Evolutionary conservation across 805 yeast species (phyloP).

Genomic region (Candida arabinofermentans): DNA sequence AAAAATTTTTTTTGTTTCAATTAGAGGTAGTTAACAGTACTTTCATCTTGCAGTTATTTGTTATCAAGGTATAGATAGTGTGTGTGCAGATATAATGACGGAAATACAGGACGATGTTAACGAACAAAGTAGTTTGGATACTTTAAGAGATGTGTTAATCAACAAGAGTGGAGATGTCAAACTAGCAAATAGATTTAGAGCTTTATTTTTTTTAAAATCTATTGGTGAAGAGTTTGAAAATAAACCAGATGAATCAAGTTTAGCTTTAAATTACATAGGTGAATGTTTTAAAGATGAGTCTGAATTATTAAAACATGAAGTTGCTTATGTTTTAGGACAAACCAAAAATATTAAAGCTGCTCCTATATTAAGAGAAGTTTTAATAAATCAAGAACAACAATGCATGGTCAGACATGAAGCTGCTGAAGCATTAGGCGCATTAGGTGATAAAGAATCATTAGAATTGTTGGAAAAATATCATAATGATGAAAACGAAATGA

Average conservation of each 20-base stretch:
- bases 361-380: conserved; percentile 67
- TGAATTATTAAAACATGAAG: conserved; percentile 94
- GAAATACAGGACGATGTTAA: conserved; percentile 21
- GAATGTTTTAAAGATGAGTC: conserved; percentile 78
- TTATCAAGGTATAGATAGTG: too few species aligned
- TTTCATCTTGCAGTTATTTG: too few species aligned
- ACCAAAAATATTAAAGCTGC: conserved; percentile 81
- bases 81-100: conserved; percentile 15
- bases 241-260: conserved; percentile 50
- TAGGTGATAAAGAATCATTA: conserved; percentile 76
- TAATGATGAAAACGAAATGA: conserved; percentile 62
- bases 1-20: too few species aligned
- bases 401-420: conserved; percentile 99
- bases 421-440: conserved; percentile 97
- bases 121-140: conserved; percentile 44
- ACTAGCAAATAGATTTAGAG: conserved; percentile 87
- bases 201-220: conserved; percentile 84
- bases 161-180: conserved; percentile 66
- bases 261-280: conserved; percentile 77
- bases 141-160: conserved; percentile 65
- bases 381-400: conserved; percentile 65
- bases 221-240: conserved; percentile 69
- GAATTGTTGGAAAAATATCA: conserved; percentile 59
- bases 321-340: conserved; percentile 96
- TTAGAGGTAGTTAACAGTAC: too few species aligned